Conservation (phyloP, 805 yeast species). For the Kodamaea jinghongensis region DNA sequence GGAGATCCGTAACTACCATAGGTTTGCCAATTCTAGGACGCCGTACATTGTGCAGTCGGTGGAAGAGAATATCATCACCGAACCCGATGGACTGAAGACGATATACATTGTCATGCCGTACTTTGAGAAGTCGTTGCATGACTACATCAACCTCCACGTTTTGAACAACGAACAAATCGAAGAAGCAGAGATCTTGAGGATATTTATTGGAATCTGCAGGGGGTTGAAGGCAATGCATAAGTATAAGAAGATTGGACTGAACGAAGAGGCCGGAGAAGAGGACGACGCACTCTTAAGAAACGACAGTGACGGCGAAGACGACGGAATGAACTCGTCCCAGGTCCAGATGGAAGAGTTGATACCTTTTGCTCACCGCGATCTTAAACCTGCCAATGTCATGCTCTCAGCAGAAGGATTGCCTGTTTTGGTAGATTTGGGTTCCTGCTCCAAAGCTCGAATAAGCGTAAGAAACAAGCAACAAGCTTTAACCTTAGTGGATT, state of each 20-base stretch:
- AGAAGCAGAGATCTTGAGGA: slow-evolving; percentile 60
- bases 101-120: slow-evolving; percentile 80
- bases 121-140: slow-evolving; percentile 72
- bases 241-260: slow-evolving; percentile 31
- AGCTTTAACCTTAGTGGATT: slow-evolving; percentile 74
- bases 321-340: slow-evolving; percentile 19
- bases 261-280: slow-evolving; percentile 11
- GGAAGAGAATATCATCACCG: slow-evolving; percentile 71
- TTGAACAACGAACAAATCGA: slow-evolving; percentile 52
- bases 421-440: slow-evolving; percentile 81
- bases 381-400: slow-evolving; percentile 90
- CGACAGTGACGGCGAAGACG: slow-evolving; percentile 30
- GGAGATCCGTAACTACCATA: slow-evolving; percentile 73
- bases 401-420: slow-evolving; percentile 70
- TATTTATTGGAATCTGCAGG: slow-evolving; percentile 67
- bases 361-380: slow-evolving; percentile 82
- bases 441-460: slow-evolving; percentile 63
- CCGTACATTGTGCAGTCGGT: slow-evolving; percentile 67
- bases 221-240: slow-evolving; percentile 78
- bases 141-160: slow-evolving; percentile 63
- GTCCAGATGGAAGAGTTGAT: slow-evolving; percentile 54
- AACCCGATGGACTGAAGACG: slow-evolving; percentile 74
- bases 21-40: slow-evolving; percentile 52
- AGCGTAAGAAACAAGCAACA: slow-evolving; percentile 57
- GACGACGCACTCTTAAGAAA: slow-evolving; percentile 10